phyloP scores from a whole-genome alignment of 371 early-diverging fungal species.

The Mucor sp. region DNA sequence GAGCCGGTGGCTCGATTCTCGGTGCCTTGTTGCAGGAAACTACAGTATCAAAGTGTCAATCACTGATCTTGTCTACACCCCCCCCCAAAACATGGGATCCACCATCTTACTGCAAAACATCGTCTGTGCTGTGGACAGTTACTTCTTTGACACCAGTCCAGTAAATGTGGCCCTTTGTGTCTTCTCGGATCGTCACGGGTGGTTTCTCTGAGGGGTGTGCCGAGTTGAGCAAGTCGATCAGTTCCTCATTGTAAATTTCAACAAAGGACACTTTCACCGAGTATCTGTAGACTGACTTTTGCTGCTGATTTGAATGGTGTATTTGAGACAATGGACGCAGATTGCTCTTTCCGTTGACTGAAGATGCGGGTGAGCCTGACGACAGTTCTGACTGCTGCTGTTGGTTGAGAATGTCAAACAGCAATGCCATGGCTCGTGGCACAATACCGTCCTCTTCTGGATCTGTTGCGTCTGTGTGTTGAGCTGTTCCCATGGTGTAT shows the following conservation, averaged over 20 bases:
- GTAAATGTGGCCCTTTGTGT: slow-evolving; percentile 86
- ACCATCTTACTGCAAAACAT: slow-evolving; percentile 70
- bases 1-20: slow-evolving; percentile 88
- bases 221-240: slow-evolving; percentile 78
- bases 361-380: slow-evolving; percentile 26
- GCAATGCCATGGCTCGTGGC: slow-evolving; percentile 83
- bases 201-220: slow-evolving; percentile 60
- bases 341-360: slow-evolving; percentile 10
- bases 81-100: too few relatives aligned
- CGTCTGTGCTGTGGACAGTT: slow-evolving; percentile 72
- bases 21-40: slow-evolving; percentile 77
- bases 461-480: slow-evolving; percentile 66
- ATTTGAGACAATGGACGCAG: slow-evolving; percentile 12
- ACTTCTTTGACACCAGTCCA: slow-evolving; percentile 92
- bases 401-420: slow-evolving; percentile 65
- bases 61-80: background rate
- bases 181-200: slow-evolving; percentile 87
- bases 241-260: slow-evolving; percentile 98
- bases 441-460: slow-evolving; percentile 79
- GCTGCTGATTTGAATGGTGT: slow-evolving; percentile 6
- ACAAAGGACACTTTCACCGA: slow-evolving; percentile 73
- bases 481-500: slow-evolving; percentile 96
- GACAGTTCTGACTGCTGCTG: slow-evolving; percentile 25
- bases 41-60: slow-evolving; percentile 19
- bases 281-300: slow-evolving; percentile 33